A percentile compares a stretch with the other conserved stretches of the same genome.
phyloP scores from a whole-genome alignment of 2,329 filamentous ascomycete genomes.

The Ascochyta clinopodiicola region DNA sequence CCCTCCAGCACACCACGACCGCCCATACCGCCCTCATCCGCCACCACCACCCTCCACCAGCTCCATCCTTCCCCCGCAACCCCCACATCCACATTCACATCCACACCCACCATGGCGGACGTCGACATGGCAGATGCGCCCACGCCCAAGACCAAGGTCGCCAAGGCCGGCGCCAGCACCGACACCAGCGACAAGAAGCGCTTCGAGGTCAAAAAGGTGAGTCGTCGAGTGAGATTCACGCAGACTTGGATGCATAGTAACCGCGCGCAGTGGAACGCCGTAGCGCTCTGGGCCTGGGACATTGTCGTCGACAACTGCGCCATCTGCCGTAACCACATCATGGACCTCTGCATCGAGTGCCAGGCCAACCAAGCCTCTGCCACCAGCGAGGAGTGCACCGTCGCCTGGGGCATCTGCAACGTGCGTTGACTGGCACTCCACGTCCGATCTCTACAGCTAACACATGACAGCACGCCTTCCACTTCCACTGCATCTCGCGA shows the following conservation, averaged over 20 bases:
- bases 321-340: conserved; percentile 99
- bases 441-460: conserved; percentile 42
- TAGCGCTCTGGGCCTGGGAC: conserved; percentile 98
- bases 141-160: conserved; percentile 59
- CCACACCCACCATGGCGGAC: conserved; percentile 74
- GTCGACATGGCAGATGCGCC: conserved; percentile 94
- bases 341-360: conserved; percentile 99
- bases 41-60: neutral
- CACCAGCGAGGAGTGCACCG: conserved; percentile 96
- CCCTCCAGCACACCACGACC: neutral
- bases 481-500: conserved; percentile 99
- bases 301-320: conserved; percentile 99
- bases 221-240: conserved; percentile 19
- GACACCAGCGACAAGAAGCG: conserved; percentile 78
- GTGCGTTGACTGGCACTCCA: conserved; percentile 62
- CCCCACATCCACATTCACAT: conserved; percentile 23
- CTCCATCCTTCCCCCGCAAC: conserved; percentile 22
- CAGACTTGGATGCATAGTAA: conserved; percentile 22
- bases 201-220: conserved; percentile 98
- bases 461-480: conserved; percentile 84
- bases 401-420: conserved; percentile 99
- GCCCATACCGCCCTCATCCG: neutral
- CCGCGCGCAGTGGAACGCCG: conserved; percentile 85
- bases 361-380: conserved; percentile 98
- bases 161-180: conserved; percentile 60